phyloP scores from a whole-genome alignment of 495 filamentous ascomycete genomes.

The Talaromyces wortmannii region DNA sequence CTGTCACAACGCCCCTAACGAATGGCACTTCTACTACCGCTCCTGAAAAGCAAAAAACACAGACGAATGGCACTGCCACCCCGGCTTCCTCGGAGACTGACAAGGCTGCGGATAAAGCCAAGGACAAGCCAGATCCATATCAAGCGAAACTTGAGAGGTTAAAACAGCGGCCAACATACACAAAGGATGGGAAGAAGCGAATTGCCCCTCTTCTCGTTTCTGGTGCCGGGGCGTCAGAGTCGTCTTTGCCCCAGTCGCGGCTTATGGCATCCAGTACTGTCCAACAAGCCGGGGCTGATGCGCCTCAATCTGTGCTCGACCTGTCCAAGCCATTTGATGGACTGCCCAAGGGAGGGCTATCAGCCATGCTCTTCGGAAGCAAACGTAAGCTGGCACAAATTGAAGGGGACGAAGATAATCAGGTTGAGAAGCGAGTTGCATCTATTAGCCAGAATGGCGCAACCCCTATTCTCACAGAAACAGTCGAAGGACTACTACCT shows the following conservation, averaged over 20 bases:
- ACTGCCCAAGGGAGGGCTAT: constrained; percentile 81
- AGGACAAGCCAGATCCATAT: constrained; percentile 48
- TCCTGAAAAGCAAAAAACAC: constrained; percentile 27
- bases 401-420: constrained; percentile 62
- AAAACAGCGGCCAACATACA: constrained; percentile 87
- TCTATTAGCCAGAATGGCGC: constrained; percentile 55
- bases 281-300: constrained; percentile 53
- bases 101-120: constrained; percentile 6
- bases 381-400: constrained; percentile 73
- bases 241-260: constrained; percentile 79
- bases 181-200: constrained; percentile 95
- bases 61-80: constrained; percentile 30
- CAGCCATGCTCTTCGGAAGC: constrained; percentile 80
- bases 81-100: constrained; percentile 35
- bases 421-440: constrained; percentile 55
- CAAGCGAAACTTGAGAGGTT: constrained; percentile 67
- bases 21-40: constrained; percentile 16
- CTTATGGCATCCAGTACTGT: constrained; percentile 62
- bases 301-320: constrained; percentile 81
- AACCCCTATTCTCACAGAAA: constrained; percentile 67
- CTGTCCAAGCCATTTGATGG: constrained; percentile 93
- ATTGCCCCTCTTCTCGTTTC: constrained; percentile 90
- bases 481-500: constrained; percentile 67
- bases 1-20: not conserved
- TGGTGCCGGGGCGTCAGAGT: constrained; percentile 70